Conservation (phyloP, 768 basidiomycete species). For the Termitomyces sp. region DNA sequence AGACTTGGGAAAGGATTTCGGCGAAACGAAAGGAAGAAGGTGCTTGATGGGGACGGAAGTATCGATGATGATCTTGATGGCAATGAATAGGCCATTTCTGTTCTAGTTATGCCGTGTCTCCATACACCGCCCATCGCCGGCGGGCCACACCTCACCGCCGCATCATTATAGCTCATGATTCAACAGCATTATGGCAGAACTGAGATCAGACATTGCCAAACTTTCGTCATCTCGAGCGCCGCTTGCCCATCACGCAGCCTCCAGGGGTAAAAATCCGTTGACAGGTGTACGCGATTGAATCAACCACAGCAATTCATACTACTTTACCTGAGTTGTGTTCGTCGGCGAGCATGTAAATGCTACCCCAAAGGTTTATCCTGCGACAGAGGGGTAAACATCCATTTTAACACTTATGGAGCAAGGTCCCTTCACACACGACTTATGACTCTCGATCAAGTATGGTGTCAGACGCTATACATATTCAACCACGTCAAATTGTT, state of each 20-base stretch:
- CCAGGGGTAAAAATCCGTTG: not conserved
- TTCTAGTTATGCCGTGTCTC: not conserved
- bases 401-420: not conserved
- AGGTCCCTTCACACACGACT: not conserved
- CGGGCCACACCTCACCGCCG: not conserved
- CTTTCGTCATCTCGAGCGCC: not conserved
- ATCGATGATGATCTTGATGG: constrained; percentile 16
- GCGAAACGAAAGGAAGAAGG: constrained; percentile 28
- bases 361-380: not conserved
- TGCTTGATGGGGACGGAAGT: constrained; percentile 12
- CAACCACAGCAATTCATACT: not conserved
- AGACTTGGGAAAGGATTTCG: constrained; percentile 56
- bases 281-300: not conserved
- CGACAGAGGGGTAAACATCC: not conserved
- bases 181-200: not conserved
- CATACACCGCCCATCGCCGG: not conserved
- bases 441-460: not conserved
- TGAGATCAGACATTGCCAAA: not conserved
- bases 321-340: not conserved
- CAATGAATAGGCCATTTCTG: constrained; percentile 13
- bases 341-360: not conserved
- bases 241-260: not conserved
- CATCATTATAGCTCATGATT: not conserved
- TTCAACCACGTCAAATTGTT: not conserved
- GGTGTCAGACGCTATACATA: not conserved